Conservation (phyloP, 441 rosid species). For the Populus tomentosa region DNA sequence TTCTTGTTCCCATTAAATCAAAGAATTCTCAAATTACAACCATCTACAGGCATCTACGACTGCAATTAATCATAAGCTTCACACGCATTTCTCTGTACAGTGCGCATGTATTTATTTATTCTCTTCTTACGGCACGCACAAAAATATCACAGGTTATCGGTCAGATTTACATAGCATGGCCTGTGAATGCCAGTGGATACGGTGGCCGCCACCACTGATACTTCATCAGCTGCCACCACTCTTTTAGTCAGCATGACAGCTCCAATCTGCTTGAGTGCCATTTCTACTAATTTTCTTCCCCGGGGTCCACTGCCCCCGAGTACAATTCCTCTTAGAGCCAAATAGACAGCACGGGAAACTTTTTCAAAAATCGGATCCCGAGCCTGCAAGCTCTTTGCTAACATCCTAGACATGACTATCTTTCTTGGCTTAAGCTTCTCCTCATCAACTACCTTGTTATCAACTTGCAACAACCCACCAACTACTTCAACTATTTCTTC, state of each 20-base stretch:
- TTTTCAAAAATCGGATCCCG: conserved; percentile 77
- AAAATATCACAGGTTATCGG: conserved; percentile 13
- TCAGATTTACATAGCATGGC: conserved; percentile 59
- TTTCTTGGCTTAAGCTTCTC: conserved; percentile 47
- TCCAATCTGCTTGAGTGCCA: conserved; percentile 62
- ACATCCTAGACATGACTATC: conserved; percentile 54
- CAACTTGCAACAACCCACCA: conserved; percentile 32
- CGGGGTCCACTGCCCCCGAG: conserved; percentile 53
- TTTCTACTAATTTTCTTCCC: conserved; percentile 57
- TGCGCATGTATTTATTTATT: neutral
- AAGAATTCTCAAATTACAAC: no score
- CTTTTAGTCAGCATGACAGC: conserved; percentile 43
- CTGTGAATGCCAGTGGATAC: conserved; percentile 62
- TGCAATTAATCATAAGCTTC: neutral
- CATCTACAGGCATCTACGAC: no score
- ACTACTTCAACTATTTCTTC: conserved; percentile 54
- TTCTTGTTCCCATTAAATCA: no score
- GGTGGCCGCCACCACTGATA: conserved; percentile 52
- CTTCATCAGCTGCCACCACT: conserved; percentile 63
- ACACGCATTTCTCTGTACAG: conserved; percentile 3
- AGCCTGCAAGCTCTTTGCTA: conserved; percentile 74
- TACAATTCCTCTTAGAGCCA: conserved; percentile 68
- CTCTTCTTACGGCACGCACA: neutral
- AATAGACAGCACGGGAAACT: conserved; percentile 66
- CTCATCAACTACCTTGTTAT: neutral